Conservation (phyloP, 257 asterid species). For the Solanum virginianum region DNA sequence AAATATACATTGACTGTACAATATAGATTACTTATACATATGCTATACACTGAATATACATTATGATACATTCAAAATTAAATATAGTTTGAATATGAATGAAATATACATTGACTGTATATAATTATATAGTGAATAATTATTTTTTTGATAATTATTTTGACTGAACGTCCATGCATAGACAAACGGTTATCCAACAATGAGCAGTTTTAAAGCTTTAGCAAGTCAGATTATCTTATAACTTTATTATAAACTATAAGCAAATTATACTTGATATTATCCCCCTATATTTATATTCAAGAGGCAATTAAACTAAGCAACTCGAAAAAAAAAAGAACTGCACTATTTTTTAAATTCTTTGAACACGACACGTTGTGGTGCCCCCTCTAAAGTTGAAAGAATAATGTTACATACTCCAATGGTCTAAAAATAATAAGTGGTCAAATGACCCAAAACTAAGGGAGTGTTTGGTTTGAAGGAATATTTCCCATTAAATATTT, state of each 20-base stretch:
- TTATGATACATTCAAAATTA: too few relatives aligned
- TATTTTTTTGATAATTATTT: too few relatives aligned
- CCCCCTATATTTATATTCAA: background rate
- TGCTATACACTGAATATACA: too few relatives aligned
- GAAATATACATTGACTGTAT: too few relatives aligned
- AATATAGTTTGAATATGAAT: too few relatives aligned
- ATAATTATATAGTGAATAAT: too few relatives aligned
- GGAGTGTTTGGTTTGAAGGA: background rate
- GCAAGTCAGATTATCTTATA: background rate
- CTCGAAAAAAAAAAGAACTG: background rate
- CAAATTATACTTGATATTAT: background rate
- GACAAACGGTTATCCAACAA: background rate
- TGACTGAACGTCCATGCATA: background rate
- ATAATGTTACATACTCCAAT: background rate
- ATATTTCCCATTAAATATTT: background rate
- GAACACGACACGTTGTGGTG: background rate
- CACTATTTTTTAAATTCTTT: background rate
- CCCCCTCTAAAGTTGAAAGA: background rate
- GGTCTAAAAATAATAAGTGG: background rate
- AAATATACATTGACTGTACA: too few relatives aligned
- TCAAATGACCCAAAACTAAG: background rate
- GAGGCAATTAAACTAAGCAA: background rate
- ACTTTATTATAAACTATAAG: background rate
- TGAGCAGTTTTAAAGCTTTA: background rate
- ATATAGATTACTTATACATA: too few relatives aligned